Evolutionary conservation across 2,329 filamentous ascomycete genomes (phyloP).

Genomic region (Pseudonectria foliicola): DNA sequence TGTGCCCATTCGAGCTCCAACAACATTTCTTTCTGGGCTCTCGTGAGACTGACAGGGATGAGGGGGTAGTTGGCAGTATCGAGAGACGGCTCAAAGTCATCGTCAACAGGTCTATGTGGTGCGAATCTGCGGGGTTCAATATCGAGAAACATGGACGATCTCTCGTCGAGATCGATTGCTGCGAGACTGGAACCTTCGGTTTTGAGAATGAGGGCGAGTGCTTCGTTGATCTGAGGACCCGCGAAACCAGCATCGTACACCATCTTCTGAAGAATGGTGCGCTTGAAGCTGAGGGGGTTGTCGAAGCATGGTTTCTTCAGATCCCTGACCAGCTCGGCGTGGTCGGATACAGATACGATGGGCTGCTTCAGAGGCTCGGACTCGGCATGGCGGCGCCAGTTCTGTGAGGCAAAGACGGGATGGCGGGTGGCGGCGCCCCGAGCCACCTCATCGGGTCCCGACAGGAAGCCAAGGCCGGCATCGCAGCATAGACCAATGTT

Average conservation of each 20-base stretch:
- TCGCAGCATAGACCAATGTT: constrained; percentile 63
- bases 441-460: constrained; percentile 50
- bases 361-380: constrained; percentile 7
- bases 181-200: constrained; percentile 26
- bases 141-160: constrained; percentile 10
- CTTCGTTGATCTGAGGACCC: constrained; percentile 24
- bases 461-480: constrained; percentile 60
- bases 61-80: constrained; percentile 28
- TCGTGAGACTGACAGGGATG: constrained; percentile 49
- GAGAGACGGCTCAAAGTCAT: constrained; percentile 14
- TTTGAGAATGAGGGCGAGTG: constrained; percentile 27
- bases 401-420: constrained; percentile 28
- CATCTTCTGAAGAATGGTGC: constrained; percentile 30
- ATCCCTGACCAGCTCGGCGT: constrained; percentile 16
- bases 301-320: constrained; percentile 15
- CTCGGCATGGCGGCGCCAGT: constrained; percentile 17
- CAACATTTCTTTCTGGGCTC: constrained; percentile 61
- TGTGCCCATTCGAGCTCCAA: constrained; percentile 64
- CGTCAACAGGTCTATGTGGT: constrained; percentile 3
- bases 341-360: constrained; percentile 19
- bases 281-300: constrained; percentile 23
- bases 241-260: constrained; percentile 29
- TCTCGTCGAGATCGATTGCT: constrained; percentile 28
- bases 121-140: constrained; percentile 9
- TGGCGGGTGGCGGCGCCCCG: constrained; percentile 33